A percentile compares a stretch with the other conserved stretches of the same genome.
Evolutionary conservation across 306 rosid genomes (phyloP).

Genomic region (Urtica urens): DNA sequence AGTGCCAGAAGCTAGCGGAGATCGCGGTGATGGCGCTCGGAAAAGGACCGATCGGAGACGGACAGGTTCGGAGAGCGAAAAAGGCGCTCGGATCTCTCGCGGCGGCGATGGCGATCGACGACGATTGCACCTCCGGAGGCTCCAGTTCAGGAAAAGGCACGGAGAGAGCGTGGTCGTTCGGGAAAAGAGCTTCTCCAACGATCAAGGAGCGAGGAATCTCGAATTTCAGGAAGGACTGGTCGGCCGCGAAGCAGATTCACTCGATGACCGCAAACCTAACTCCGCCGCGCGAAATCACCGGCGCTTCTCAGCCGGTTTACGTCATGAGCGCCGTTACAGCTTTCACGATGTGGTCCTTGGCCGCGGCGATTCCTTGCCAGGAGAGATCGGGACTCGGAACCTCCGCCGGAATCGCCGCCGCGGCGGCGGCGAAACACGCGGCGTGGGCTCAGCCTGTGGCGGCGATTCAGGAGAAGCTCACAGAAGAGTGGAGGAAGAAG

Average conservation of each 20-base stretch:
- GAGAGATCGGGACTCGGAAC: conserved; percentile 60
- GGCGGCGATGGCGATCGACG: conserved; percentile 46
- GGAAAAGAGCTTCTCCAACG: conserved; percentile 22
- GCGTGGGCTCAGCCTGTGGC: conserved; percentile 70
- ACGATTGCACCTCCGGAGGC: conserved; percentile 45
- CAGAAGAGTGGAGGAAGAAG: conserved; percentile 91
- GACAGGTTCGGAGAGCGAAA: conserved; percentile 78
- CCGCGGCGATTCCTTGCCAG: conserved; percentile 79
- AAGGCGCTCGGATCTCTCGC: conserved; percentile 52
- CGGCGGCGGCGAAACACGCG: conserved; percentile 36
- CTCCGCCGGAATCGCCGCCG: conserved; percentile 40
- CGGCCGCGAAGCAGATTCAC: conserved; percentile 75
- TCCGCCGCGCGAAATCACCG: conserved; percentile 54
- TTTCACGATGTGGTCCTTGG: conserved; percentile 76
- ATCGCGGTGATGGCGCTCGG: conserved; percentile 57
- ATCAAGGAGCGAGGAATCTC: conserved; percentile 29
- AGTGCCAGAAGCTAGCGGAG: conserved; percentile 65
- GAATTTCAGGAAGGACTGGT: conserved; percentile 59
- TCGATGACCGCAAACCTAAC: conserved; percentile 50
- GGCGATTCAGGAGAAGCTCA: conserved; percentile 66
- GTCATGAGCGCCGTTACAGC: conserved; percentile 47
- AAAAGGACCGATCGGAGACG: conserved; percentile 63
- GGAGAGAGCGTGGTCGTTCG: conserved; percentile 74
- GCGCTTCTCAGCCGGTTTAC: conserved; percentile 50
- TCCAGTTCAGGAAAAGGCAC: conserved; percentile 28